Evolutionary conservation across 1,284 basidiomycete genomes (phyloP), one percentile per base, ranked within the genome.

Genomic region (Fomitopsis pinicola): DNA sequence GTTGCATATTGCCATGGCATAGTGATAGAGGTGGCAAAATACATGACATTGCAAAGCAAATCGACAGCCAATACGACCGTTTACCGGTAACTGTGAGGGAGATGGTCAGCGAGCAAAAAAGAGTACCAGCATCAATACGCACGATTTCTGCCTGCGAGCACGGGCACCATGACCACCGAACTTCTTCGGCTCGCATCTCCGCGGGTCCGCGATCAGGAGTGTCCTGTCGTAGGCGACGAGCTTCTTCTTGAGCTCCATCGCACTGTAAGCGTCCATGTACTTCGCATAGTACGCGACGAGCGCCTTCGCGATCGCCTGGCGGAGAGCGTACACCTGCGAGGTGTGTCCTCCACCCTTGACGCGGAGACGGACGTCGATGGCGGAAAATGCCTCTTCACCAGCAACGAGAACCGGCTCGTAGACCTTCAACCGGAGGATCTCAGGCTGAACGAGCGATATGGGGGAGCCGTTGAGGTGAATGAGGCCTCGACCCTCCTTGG

Each of bases 341-440:
- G 95, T 96, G 84, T 98, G 97, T 80, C 97, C 97, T 88, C 97
- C 97, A 81, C 97, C 97, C 80, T 96, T 97, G 69, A 98, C 97
- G 62, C 96, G 94, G 63, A 99, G 93, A 71, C 97, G 94, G 80
- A 99, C 96, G 82, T 99, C 97, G 72, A 99, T 83, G 68, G 83
- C 81, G 64, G 83, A 78, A 74, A 97, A 94, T 61, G 89, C 84
- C 62, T 96, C 94, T 74, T 94, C 89, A 68, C 93, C 92, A 62
- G 89, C 88, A 63, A 95, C 91, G 68, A 97, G 89, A 74, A 97
- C 82, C 66, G 94, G 90, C 81, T 99, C 97, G 82, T 98, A 99
- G 71, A 98, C 89, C 86, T 99, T 99, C 83, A 96, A 89, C 72
- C 97, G 94, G 71, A 99, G 87, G 77, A 96, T 92, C 77, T 97